Conservation (phyloP, 768 basidiomycete genomes). For the Austroboletus eburneus region DNA sequence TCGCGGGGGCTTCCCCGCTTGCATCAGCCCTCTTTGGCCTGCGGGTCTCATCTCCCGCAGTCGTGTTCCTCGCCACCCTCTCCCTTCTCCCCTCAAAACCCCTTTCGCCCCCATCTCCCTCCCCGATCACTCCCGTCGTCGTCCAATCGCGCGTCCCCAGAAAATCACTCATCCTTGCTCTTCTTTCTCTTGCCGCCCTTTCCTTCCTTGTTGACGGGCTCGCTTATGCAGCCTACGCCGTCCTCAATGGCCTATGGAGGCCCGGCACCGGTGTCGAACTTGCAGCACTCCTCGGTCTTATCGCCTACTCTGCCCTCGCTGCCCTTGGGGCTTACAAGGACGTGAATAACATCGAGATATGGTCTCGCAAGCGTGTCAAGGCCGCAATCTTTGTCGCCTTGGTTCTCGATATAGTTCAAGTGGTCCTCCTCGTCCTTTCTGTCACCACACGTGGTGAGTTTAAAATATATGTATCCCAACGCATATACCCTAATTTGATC, state of each 20-base stretch:
- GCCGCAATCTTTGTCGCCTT: constrained; percentile 50
- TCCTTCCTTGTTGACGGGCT: constrained; percentile 78
- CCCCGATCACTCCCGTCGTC: constrained; percentile 75
- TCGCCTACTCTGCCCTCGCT: constrained; percentile 69
- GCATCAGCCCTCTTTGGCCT: constrained; percentile 47
- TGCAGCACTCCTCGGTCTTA: constrained; percentile 62
- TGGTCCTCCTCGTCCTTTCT: constrained; percentile 47
- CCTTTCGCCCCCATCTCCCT: constrained; percentile 39
- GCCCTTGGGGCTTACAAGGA: constrained; percentile 80
- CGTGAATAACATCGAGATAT: constrained; percentile 62
- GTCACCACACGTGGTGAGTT: constrained; percentile 35
- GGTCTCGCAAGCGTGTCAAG: constrained; percentile 59
- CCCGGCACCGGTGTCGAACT: constrained; percentile 59
- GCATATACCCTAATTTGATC: neutral
- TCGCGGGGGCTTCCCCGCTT: constrained; percentile 18
- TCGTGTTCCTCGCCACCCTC: constrained; percentile 58
- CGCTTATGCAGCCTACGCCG: constrained; percentile 59
- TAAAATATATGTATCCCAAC: neutral
- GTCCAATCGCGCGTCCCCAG: constrained; percentile 71
- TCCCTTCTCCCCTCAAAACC: constrained; percentile 54
- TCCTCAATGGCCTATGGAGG: constrained; percentile 66
- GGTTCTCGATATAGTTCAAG: constrained; percentile 55
- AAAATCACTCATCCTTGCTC: constrained; percentile 64
- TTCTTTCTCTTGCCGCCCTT: constrained; percentile 65
- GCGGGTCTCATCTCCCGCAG: constrained; percentile 63